Evolutionary conservation across 306 rosid genomes (phyloP).

Genomic region (Vigna angularis): DNA sequence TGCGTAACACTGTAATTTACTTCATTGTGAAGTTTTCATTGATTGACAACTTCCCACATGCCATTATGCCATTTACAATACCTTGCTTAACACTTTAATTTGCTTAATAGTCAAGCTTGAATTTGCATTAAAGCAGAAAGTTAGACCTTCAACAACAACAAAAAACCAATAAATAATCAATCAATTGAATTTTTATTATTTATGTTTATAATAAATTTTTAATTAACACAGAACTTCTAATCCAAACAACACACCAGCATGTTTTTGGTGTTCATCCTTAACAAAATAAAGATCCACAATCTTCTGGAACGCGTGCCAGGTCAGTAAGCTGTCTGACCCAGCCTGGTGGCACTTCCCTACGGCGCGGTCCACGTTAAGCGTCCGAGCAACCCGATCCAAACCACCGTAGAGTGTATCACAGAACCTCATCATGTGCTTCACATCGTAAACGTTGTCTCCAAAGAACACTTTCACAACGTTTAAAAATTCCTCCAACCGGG

Average conservation of each 20-base stretch:
- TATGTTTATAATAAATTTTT: not conserved
- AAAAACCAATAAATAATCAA: conserved; percentile 8
- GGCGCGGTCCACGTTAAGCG: conserved; percentile 68
- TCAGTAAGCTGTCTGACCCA: conserved; percentile 83
- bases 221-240: conserved; percentile 48
- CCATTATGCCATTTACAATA: conserved; percentile 7
- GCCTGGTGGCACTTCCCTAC: conserved; percentile 87
- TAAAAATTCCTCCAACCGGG: conserved; percentile 56
- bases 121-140: not conserved
- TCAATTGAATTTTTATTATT: conserved; percentile 34
- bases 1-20: not conserved
- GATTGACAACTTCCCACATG: not conserved
- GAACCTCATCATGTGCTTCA: conserved; percentile 75
- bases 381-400: conserved; percentile 69
- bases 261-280: conserved; percentile 58
- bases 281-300: conserved; percentile 70
- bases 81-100: not conserved
- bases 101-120: not conserved
- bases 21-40: not conserved
- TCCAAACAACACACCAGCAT: conserved; percentile 78
- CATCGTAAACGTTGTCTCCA: conserved; percentile 66
- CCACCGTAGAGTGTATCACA: conserved; percentile 72
- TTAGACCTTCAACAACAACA: not conserved
- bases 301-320: conserved; percentile 80
- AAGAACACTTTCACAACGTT: conserved; percentile 50